These are phyloP conservation scores for Paecilomyces sp. DNA, from an alignment of 2,329 filamentous ascomycete genomes.

Conservation along the genomic window DNA sequence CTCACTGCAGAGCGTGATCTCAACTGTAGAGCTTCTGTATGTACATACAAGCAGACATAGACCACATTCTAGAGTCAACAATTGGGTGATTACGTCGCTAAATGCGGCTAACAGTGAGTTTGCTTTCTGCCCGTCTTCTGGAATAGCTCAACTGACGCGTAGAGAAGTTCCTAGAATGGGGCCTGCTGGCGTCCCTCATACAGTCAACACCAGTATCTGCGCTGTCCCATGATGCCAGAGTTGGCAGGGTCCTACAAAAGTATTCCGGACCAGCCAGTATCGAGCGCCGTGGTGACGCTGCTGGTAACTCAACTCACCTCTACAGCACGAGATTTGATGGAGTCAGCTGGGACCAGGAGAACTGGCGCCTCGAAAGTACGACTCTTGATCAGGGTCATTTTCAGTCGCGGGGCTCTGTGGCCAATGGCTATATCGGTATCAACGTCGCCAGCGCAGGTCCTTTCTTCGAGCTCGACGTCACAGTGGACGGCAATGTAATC, in stretches of 20 bases:
- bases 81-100: neutral
- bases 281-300: constrained; percentile 1
- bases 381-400: constrained; percentile 51
- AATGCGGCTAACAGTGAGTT: neutral
- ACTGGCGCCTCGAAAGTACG: constrained; percentile 50
- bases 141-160: neutral
- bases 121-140: neutral
- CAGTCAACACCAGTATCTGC: neutral
- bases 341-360: constrained; percentile 53
- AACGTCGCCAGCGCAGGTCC: constrained; percentile 57
- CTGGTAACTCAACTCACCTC: constrained; percentile 14
- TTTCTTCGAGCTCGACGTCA: constrained; percentile 53
- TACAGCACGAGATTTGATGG: constrained; percentile 46
- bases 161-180: neutral
- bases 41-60: neutral
- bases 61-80: neutral
- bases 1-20: neutral
- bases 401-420: constrained; percentile 53
- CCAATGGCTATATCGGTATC: constrained; percentile 60
- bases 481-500: constrained; percentile 46
- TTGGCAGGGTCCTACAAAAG: constrained; percentile 12
- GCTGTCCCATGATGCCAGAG: constrained; percentile 9
- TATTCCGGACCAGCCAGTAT: constrained; percentile 8
- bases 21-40: neutral
- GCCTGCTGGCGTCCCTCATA: neutral